Percentiles rank a stretch among this genome's conserved stretches.
Evolutionary conservation across 192 early-diverging fungal species (phyloP).

Genomic region (Coemansia sp.): DNA sequence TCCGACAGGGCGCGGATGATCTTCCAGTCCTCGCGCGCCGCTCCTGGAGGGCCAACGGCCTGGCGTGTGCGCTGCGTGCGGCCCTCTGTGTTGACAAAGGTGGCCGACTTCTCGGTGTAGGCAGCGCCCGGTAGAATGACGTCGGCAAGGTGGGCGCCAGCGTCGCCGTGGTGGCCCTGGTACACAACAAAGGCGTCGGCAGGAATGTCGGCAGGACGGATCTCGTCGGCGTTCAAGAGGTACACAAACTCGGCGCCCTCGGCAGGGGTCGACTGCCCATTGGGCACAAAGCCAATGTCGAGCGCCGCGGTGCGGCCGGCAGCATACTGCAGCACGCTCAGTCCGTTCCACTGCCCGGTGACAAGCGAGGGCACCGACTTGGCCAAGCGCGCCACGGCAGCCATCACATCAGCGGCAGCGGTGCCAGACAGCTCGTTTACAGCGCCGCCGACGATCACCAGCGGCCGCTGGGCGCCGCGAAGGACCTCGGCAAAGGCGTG

Average conservation of each 20-base stretch:
- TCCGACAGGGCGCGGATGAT: slow-evolving; percentile 96
- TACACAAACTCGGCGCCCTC: slow-evolving; percentile 71
- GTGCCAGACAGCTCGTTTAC: slow-evolving; percentile 66
- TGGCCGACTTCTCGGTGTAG: slow-evolving; percentile 95
- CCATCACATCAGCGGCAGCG: slow-evolving; percentile 67
- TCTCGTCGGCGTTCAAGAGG: slow-evolving; percentile 89
- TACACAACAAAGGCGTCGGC: slow-evolving; percentile 95
- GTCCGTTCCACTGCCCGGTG: slow-evolving; percentile 81
- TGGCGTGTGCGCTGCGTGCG: slow-evolving; percentile 90
- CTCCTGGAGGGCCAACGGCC: slow-evolving; percentile 82
- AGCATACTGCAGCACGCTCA: slow-evolving; percentile 84
- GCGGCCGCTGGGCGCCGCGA: slow-evolving; percentile 79
- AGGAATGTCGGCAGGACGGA: slow-evolving; percentile 71
- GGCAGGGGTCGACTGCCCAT: slow-evolving; percentile 26
- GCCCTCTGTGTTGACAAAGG: slow-evolving; percentile 97
- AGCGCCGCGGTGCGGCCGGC: slow-evolving; percentile 85
- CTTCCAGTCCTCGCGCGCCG: slow-evolving; percentile 98
- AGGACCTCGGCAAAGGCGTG: slow-evolving; percentile 75
- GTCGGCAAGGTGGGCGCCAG: slow-evolving; percentile 90
- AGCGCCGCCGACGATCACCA: slow-evolving; percentile 84
- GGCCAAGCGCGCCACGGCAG: slow-evolving; percentile 71
- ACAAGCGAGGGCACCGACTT: slow-evolving; percentile 65
- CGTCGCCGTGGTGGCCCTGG: slow-evolving; percentile 99
- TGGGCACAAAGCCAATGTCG: slow-evolving; percentile 84
- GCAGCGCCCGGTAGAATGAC: slow-evolving; percentile 93